A percentile compares a stretch with the other conserved stretches of the same genome.
Evolutionary conservation across 108 stramenopile genomes (phyloP).

Genomic region (Fistulifera pelliculosa): DNA sequence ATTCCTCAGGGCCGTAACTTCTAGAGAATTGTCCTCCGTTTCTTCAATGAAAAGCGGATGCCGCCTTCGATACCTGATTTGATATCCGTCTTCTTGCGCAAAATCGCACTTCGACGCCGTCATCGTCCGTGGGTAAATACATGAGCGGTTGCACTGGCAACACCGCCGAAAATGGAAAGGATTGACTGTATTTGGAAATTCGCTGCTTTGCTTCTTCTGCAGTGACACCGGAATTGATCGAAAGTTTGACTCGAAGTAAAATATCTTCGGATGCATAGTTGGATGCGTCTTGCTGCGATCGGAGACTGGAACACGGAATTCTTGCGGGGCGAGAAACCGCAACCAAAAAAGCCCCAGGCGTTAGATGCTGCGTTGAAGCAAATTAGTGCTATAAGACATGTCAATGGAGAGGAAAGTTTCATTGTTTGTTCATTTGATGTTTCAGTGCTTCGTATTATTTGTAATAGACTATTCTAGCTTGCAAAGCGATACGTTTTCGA

Average conservation of each 20-base stretch:
- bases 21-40: slow-evolving; percentile 20
- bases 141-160: slow-evolving; percentile 72
- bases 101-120: slow-evolving; percentile 50
- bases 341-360: too few relatives aligned
- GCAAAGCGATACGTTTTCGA: too few relatives aligned
- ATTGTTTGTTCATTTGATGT: too few relatives aligned
- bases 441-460: too few relatives aligned
- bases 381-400: too few relatives aligned
- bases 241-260: neutral
- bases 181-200: slow-evolving; percentile 29
- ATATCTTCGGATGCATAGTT: neutral
- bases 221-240: neutral
- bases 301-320: too few relatives aligned
- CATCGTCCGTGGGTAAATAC: slow-evolving; percentile 50
- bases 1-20: slow-evolving; percentile 45
- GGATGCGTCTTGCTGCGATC: neutral
- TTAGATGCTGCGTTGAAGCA: too few relatives aligned
- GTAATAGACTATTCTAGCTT: too few relatives aligned
- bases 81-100: slow-evolving; percentile 65
- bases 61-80: slow-evolving; percentile 70
- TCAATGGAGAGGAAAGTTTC: too few relatives aligned
- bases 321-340: too few relatives aligned
- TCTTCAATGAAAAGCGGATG: slow-evolving; percentile 39
- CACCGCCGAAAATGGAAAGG: slow-evolving; percentile 72
- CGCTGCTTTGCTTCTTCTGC: slow-evolving; percentile 1